Conservation (phyloP, 768 basidiomycete species). For the Harrya chromipes region DNA sequence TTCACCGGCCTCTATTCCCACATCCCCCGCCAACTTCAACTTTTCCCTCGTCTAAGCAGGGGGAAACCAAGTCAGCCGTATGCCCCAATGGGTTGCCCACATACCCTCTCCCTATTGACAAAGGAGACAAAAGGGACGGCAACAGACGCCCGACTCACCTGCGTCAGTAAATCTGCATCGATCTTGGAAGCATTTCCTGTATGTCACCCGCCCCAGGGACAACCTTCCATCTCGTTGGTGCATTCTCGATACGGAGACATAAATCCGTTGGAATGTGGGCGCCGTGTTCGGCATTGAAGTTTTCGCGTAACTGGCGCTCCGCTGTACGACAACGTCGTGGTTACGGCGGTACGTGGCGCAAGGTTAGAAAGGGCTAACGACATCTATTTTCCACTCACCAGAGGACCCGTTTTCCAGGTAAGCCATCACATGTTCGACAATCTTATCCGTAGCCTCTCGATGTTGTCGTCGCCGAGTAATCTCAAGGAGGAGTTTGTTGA, state of each 20-base stretch:
- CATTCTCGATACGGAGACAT: constrained; percentile 71
- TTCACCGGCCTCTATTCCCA: neutral
- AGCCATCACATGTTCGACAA: constrained; percentile 63
- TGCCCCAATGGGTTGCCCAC: too few species aligned
- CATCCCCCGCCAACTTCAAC: constrained; percentile 17
- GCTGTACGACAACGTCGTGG: constrained; percentile 38
- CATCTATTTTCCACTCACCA: constrained; percentile 39
- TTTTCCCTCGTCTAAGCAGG: constrained; percentile 28
- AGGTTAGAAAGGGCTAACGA: neutral
- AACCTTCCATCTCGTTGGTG: constrained; percentile 72
- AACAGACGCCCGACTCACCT: constrained; percentile 36
- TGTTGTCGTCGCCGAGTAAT: constrained; percentile 67
- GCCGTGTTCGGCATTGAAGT: constrained; percentile 73
- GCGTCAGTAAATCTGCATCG: constrained; percentile 52
- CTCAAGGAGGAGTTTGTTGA: constrained; percentile 70
- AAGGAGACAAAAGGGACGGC: too few species aligned
- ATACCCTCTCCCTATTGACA: too few species aligned
- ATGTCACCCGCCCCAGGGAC: constrained; percentile 53
- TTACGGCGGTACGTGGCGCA: neutral
- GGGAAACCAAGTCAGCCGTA: neutral
- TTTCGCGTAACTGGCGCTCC: constrained; percentile 59
- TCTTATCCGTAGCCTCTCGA: constrained; percentile 59
- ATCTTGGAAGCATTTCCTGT: constrained; percentile 61
- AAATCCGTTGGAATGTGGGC: constrained; percentile 74
- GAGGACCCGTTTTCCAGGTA: constrained; percentile 63